phyloP scores from a whole-genome alignment of 106 monocot genomes.

The Platanthera zijinensis region DNA sequence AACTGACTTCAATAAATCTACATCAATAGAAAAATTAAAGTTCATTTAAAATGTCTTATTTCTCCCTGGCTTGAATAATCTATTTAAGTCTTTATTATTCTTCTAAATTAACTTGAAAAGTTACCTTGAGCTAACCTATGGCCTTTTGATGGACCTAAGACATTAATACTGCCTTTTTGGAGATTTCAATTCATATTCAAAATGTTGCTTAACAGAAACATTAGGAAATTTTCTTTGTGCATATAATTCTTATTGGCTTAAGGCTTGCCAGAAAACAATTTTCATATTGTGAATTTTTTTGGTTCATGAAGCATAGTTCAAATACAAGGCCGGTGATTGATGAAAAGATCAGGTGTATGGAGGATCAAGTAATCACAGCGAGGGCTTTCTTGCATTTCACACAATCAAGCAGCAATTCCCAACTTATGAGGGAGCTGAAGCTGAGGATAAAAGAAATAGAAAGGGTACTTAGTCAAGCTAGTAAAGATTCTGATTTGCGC shows the following conservation, averaged over 20 bases:
- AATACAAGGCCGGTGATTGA: slow-evolving; percentile 11
- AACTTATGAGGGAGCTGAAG: slow-evolving; percentile 70
- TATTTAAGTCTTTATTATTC: neutral
- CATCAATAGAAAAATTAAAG: neutral
- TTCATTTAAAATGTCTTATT: neutral
- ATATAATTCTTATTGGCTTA: neutral
- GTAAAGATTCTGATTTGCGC: slow-evolving; percentile 42
- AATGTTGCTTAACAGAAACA: neutral
- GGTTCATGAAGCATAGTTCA: neutral
- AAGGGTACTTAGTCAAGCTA: slow-evolving; percentile 50
- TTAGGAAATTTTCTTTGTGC: neutral
- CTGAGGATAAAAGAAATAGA: slow-evolving; percentile 71
- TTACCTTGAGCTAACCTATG: neutral
- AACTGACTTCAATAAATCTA: neutral
- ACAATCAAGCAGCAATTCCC: slow-evolving; percentile 62
- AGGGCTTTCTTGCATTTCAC: slow-evolving; percentile 73
- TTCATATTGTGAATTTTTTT: neutral
- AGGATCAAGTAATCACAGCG: slow-evolving; percentile 78
- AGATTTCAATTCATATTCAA: neutral
- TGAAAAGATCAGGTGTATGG: slow-evolving; percentile 61
- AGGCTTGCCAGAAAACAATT: neutral
- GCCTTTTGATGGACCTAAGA: neutral
- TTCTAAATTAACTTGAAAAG: neutral
- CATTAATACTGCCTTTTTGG: neutral
- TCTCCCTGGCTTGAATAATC: neutral